Conservation (phyloP, 805 yeast species). For the Candida andamanensis region DNA sequence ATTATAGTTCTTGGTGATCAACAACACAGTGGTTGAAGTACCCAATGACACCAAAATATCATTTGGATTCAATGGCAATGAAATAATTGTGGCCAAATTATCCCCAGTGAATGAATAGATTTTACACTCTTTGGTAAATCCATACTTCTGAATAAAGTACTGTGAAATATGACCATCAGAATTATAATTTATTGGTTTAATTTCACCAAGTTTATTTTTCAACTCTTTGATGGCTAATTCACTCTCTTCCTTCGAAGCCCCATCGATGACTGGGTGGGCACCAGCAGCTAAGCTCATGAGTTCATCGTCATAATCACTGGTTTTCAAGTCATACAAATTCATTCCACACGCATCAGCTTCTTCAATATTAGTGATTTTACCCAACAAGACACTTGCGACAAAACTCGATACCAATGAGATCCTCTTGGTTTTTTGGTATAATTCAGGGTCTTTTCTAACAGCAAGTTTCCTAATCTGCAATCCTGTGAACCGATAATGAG, state of each 20-base stretch:
- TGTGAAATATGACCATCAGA: slow-evolving; percentile 48
- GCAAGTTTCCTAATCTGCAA: slow-evolving; percentile 80
- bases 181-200: slow-evolving; percentile 47
- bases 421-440: slow-evolving; percentile 50
- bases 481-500: slow-evolving; percentile 88
- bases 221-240: slow-evolving; percentile 35
- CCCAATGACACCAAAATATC: slow-evolving; percentile 83
- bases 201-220: slow-evolving; percentile 47
- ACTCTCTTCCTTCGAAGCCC: slow-evolving; percentile 16
- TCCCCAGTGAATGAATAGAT: slow-evolving; percentile 85
- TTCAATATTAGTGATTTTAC: slow-evolving; percentile 61
- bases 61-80: slow-evolving; percentile 70
- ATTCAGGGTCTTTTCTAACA: slow-evolving; percentile 42
- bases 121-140: slow-evolving; percentile 51
- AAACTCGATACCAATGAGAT: slow-evolving; percentile 78
- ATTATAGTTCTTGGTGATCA: slow-evolving; percentile 70
- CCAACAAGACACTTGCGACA: slow-evolving; percentile 65
- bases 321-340: slow-evolving; percentile 74
- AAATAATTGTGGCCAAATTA: slow-evolving; percentile 80
- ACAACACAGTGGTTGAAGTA: slow-evolving; percentile 83
- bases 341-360: slow-evolving; percentile 91
- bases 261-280: slow-evolving; percentile 40
- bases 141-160: slow-evolving; percentile 63
- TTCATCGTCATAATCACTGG: slow-evolving; percentile 49
- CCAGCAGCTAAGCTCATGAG: slow-evolving; percentile 54